Evolutionary conservation across 495 filamentous ascomycete species (phyloP), one percentile per base, ranked within the genome.

Genomic region (Aspergillus ellipticus): DNA sequence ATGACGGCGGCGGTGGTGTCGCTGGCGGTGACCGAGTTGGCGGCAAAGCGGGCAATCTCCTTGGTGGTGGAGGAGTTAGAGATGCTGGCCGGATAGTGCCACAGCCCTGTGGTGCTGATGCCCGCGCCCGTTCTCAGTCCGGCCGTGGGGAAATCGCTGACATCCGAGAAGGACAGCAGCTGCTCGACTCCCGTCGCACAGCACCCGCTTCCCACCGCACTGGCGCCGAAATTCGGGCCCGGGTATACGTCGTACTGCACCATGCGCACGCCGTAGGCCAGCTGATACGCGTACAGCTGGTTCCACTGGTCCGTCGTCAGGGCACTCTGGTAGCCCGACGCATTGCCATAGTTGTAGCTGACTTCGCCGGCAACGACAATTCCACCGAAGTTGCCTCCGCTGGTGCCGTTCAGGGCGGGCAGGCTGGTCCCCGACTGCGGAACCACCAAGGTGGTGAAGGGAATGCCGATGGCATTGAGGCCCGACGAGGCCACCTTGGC

Each of bases 401-500:
- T 58, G 7, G 67, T 70, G 29, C 66, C 66, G 56, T 79, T 84
- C 20, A 86, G 69, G 0, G 67, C 47, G 4, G 83, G 83, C 11
- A 86, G 74, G 31, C 67, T 55, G 20, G 72, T 68, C 24, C 82
- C 83, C 5, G 61, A 45, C 51, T 81, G 69, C 5, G 83, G 83
- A 11, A 85, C 81, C 13, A 80, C 39, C 10, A 85, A 56, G 16
- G 74, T 72, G 53, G 81, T 73, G 60, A 75, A 85, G 4, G 83
- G 82, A 57, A 85, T 84, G 51, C 82, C 83, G 55, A 85, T 85
- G 53, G 69, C 81, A 61, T 83, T 82, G 24, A 86, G 76, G 19
- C 80, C 81, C 24, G 74, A 77, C 29, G 68, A 73, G n/a, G 77
- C 80, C 19, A 73, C 70, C 7, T 52, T 56, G 6, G 78, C 79